phyloP scores from a whole-genome alignment of 257 asterid species.

The Ligustrum vulgare region DNA sequence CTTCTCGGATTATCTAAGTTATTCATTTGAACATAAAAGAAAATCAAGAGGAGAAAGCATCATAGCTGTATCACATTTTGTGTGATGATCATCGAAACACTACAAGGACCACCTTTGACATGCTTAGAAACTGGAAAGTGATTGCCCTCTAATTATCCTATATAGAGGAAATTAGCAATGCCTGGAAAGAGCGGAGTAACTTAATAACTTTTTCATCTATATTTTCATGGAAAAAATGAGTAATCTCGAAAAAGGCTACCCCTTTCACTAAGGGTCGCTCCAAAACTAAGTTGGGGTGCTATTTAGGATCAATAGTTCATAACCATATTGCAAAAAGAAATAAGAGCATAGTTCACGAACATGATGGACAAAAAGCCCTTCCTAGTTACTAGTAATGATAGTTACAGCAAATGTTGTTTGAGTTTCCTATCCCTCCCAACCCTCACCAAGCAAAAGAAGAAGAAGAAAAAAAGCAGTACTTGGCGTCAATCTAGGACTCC shows the following conservation, averaged over 20 bases:
- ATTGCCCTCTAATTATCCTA: slow-evolving; percentile 1
- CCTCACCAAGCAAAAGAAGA: not conserved
- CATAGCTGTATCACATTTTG: not conserved
- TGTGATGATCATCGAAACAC: not conserved
- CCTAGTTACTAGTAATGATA: not conserved
- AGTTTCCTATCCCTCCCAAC: not conserved
- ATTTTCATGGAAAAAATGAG: not conserved
- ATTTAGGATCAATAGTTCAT: not conserved
- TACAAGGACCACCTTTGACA: not conserved
- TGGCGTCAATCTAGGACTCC: not conserved
- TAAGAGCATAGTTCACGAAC: not conserved
- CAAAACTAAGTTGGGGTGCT: slow-evolving; percentile 4
- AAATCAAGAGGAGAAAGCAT: not conserved
- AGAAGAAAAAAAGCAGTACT: not conserved
- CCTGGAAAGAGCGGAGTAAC: not conserved
- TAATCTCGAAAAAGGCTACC: slow-evolving; percentile 15
- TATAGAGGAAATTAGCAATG: not conserved
- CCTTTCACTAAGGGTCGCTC: slow-evolving; percentile 7
- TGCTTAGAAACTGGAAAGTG: not conserved
- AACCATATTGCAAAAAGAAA: not conserved
- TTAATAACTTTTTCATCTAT: not conserved
- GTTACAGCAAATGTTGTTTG: not conserved
- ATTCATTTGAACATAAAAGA: slow-evolving; percentile 5
- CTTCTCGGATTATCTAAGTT: not conserved
- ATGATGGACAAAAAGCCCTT: not conserved